Percentiles rank a stretch among this genome's conserved stretches.
Evolutionary conservation across 352 stramenopile species (phyloP).

Genomic region (Phytophthora europaea): DNA sequence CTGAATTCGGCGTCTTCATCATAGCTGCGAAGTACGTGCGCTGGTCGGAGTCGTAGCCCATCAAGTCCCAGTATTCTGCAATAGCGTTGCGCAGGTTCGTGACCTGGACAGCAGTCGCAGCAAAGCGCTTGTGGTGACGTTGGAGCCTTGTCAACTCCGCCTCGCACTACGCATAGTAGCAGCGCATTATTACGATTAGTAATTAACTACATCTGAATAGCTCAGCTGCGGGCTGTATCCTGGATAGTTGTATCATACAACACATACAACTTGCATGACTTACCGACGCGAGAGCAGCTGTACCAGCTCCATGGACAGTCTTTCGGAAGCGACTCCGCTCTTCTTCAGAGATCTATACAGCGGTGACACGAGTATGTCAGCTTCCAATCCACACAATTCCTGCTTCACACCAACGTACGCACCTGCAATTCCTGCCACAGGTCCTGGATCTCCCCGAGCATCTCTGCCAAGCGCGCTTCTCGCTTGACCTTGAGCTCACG

Average conservation of each 20-base stretch:
- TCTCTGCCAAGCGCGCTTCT: conserved; percentile 35
- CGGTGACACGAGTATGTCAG: background rate
- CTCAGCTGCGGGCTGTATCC: no score
- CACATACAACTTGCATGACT: no score
- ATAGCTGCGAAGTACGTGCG: conserved; percentile 33
- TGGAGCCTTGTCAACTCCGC: conserved; percentile 39
- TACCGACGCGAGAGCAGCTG: conserved; percentile 39
- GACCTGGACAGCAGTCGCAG: conserved; percentile 32
- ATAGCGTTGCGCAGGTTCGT: conserved; percentile 34
- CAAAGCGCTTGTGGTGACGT: conserved; percentile 36
- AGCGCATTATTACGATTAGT: no score
- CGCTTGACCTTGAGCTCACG: conserved; percentile 39
- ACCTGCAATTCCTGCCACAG: conserved; percentile 50
- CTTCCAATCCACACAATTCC: background rate
- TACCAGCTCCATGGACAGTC: conserved; percentile 35
- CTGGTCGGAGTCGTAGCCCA: conserved; percentile 37
- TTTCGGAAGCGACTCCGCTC: conserved; percentile 36
- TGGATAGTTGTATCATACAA: no score
- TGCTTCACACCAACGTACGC: background rate
- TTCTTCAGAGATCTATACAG: conserved; percentile 40
- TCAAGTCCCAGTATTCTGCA: conserved; percentile 31
- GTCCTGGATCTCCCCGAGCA: conserved; percentile 42
- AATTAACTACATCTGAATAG: background rate
- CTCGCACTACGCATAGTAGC: conserved; percentile 22
- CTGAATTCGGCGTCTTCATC: conserved; percentile 31